Percentiles rank a stretch among this genome's conserved stretches.
Conservation (phyloP, 2,329 filamentous ascomycete genomes). For the Clarireedia hainanense region DNA sequence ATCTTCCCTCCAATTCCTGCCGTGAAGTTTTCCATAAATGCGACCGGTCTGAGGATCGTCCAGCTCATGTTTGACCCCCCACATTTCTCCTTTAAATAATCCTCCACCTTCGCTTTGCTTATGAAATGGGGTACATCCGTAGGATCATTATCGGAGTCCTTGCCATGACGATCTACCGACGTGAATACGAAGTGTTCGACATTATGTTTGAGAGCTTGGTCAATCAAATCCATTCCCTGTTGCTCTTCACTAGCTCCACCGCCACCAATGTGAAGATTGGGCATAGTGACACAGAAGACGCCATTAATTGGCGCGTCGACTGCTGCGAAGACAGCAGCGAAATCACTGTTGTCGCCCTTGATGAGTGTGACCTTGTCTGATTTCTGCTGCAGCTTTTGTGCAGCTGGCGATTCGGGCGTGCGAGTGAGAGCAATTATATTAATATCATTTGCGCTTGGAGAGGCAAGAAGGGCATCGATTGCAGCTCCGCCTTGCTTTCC, state of each 20-base stretch:
- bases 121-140: conserved; percentile 48
- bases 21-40: conserved; percentile 44
- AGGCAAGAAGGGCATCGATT: conserved; percentile 34
- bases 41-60: conserved; percentile 48
- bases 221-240: conserved; percentile 45
- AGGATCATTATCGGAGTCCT: conserved; percentile 35
- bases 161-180: conserved; percentile 48
- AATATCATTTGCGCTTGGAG: conserved; percentile 23
- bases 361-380: conserved; percentile 43
- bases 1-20: conserved; percentile 20
- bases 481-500: conserved; percentile 41
- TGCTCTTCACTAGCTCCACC: conserved; percentile 31
- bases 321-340: conserved; percentile 39
- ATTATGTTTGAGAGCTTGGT: conserved; percentile 40
- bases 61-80: conserved; percentile 39
- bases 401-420: conserved; percentile 37
- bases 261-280: conserved; percentile 9
- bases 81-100: conserved; percentile 40
- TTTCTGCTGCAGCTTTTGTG: conserved; percentile 39
- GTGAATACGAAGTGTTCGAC: conserved; percentile 49
- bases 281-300: conserved; percentile 48
- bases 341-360: conserved; percentile 48
- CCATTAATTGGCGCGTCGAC: conserved; percentile 41
- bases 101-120: conserved; percentile 47
- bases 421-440: conserved; percentile 54